These are phyloP conservation scores for Penicillium argentinense DNA, from an alignment of 495 filamentous ascomycete genomes.

Conservation along the genomic window DNA sequence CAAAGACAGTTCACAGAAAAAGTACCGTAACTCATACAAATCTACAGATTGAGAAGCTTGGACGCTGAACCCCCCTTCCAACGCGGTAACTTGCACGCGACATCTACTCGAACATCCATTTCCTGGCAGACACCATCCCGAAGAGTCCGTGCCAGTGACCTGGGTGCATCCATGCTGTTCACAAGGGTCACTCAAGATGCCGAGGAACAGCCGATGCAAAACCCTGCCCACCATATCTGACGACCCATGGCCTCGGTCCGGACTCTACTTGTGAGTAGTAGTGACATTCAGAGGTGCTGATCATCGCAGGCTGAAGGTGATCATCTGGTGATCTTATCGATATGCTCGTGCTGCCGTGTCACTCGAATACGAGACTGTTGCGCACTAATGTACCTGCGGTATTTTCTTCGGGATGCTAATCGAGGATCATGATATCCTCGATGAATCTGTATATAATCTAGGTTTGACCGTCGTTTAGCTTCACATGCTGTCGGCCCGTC, in stretches of 20 bases:
- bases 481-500: not conserved
- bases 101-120: not conserved
- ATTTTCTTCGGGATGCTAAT: too few relatives aligned
- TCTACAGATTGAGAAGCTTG: too few relatives aligned
- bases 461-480: too few relatives aligned
- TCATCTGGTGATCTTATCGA: conserved; percentile 6
- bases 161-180: conserved; percentile 7
- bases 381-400: conserved; percentile 3
- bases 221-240: not conserved
- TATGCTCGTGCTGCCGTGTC: not conserved
- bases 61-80: not conserved
- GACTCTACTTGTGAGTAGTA: not conserved
- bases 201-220: conserved; percentile 16
- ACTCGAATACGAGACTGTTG: conserved; percentile 3
- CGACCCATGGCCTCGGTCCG: conserved; percentile 2
- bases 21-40: too few relatives aligned
- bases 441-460: too few relatives aligned
- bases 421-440: too few relatives aligned
- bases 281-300: conserved; percentile 1
- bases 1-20: too few relatives aligned
- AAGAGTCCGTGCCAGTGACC: not conserved
- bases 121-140: not conserved
- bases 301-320: not conserved
- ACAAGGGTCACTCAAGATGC: conserved; percentile 20
- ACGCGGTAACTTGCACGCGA: not conserved